phyloP scores from a whole-genome alignment of 2,329 filamentous ascomycete genomes.

The Penicillium freii region DNA sequence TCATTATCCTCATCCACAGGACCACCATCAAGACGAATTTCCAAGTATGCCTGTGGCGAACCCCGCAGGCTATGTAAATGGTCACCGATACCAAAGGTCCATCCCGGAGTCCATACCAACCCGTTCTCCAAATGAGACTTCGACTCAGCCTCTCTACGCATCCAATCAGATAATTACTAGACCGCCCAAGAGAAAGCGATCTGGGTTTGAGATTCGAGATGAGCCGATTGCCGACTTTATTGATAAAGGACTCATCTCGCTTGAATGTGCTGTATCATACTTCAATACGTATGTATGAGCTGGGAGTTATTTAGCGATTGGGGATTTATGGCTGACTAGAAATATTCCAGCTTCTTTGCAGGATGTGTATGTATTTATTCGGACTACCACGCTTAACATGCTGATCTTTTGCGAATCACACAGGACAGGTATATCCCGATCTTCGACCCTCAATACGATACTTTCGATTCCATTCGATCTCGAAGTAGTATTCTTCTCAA shows the following conservation, averaged over 20 bases:
- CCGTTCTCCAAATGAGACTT: constrained; percentile 11
- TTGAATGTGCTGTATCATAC: constrained; percentile 33
- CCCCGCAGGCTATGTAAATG: neutral
- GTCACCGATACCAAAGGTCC: constrained; percentile 4
- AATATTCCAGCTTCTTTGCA: constrained; percentile 33
- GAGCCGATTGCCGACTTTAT: constrained; percentile 38
- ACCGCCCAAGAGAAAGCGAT: constrained; percentile 29
- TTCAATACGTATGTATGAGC: constrained; percentile 31
- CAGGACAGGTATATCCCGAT: constrained; percentile 52
- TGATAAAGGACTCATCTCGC: constrained; percentile 34
- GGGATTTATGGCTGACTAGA: neutral
- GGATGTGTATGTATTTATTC: constrained; percentile 32
- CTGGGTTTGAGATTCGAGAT: constrained; percentile 35
- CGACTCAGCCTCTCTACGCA: constrained; percentile 7
- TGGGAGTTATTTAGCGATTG: neutral
- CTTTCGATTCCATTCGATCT: constrained; percentile 45
- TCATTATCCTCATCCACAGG: constrained; percentile 1
- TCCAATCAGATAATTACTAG: constrained; percentile 2
- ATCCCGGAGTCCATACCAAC: constrained; percentile 1
- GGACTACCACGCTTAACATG: too few species aligned
- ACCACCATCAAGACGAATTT: neutral
- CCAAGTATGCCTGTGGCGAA: neutral
- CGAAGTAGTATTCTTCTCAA: constrained; percentile 54
- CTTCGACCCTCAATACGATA: constrained; percentile 49
- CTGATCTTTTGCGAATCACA: neutral